phyloP scores from a whole-genome alignment of 441 rosid species.

The Eruca vesicaria region DNA sequence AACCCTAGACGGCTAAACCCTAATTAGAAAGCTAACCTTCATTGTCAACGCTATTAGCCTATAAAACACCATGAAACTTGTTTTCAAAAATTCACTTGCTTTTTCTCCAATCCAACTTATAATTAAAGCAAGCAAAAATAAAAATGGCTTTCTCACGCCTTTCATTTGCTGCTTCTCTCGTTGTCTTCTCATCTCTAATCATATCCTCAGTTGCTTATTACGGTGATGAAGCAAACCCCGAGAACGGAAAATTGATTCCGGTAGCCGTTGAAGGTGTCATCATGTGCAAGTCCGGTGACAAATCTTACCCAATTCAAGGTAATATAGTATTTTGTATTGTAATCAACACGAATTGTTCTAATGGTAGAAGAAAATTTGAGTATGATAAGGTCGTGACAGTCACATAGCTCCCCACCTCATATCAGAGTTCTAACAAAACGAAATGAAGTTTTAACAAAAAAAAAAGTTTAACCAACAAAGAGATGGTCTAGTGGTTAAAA shows the following conservation, averaged over 20 bases:
- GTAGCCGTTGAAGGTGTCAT: slow-evolving; percentile 41
- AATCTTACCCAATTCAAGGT: slow-evolving; percentile 42
- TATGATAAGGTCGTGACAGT: not conserved
- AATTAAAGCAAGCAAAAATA: not conserved
- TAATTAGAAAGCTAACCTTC: not conserved
- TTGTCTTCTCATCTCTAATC: slow-evolving; percentile 32
- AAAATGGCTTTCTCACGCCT: slow-evolving; percentile 33
- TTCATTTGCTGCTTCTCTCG: slow-evolving; percentile 30
- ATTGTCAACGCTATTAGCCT: slow-evolving; percentile 16
- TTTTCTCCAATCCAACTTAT: no score
- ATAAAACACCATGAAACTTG: slow-evolving; percentile 19
- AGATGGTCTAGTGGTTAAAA: not conserved
- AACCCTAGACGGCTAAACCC: not conserved
- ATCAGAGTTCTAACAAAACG: not conserved
- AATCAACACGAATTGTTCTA: not conserved
- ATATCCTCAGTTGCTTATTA: slow-evolving; percentile 32
- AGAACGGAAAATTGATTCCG: slow-evolving; percentile 26
- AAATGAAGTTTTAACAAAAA: no score
- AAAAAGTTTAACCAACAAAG: not conserved
- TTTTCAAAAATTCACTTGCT: slow-evolving; percentile 24
- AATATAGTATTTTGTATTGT: not conserved
- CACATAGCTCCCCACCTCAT: not conserved
- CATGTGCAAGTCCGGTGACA: slow-evolving; percentile 39
- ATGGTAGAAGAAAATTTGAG: no score
- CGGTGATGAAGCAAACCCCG: slow-evolving; percentile 25